A percentile compares a stretch with the other conserved stretches of the same genome.
phyloP scores from a whole-genome alignment of 345 rosid species.

The Erucastrum elatum region DNA sequence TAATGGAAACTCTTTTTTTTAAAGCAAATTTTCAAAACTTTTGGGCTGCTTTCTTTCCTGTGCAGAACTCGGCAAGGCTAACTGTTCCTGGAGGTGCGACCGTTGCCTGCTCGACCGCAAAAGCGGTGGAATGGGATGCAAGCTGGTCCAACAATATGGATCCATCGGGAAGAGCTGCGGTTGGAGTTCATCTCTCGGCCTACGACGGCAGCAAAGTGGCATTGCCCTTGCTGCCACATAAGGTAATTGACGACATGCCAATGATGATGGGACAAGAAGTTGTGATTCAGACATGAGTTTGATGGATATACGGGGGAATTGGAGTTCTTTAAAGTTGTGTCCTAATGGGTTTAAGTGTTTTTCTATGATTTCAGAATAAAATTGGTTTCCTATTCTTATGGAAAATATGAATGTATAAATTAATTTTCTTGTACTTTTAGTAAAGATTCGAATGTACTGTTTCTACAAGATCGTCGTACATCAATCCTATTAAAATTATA shows the following conservation, averaged over 20 bases:
- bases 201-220: constrained; percentile 45
- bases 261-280: constrained; percentile 55
- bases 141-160: constrained; percentile 85
- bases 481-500: background rate
- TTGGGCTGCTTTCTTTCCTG: no score
- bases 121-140: constrained; percentile 87
- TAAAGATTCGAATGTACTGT: constrained; percentile 12
- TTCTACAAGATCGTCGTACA: background rate
- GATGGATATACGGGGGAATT: background rate
- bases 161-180: constrained; percentile 94
- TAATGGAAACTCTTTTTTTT: background rate
- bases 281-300: constrained; percentile 49
- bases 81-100: constrained; percentile 93
- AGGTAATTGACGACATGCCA: constrained; percentile 44
- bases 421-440: background rate
- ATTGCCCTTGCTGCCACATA: constrained; percentile 35
- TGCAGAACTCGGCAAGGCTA: constrained; percentile 77
- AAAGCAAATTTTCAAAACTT: background rate
- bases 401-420: constrained; percentile 2
- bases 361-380: constrained; percentile 15
- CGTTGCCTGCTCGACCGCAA: constrained; percentile 88
- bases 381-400: background rate
- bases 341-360: constrained; percentile 4
- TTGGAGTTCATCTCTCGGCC: constrained; percentile 82
- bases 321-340: background rate